A percentile compares a stretch with the other conserved stretches of the same genome.
These are phyloP conservation scores for Calonectria hawksworthii DNA, from an alignment of 2,329 filamentous ascomycete species.

Conservation along the genomic window DNA sequence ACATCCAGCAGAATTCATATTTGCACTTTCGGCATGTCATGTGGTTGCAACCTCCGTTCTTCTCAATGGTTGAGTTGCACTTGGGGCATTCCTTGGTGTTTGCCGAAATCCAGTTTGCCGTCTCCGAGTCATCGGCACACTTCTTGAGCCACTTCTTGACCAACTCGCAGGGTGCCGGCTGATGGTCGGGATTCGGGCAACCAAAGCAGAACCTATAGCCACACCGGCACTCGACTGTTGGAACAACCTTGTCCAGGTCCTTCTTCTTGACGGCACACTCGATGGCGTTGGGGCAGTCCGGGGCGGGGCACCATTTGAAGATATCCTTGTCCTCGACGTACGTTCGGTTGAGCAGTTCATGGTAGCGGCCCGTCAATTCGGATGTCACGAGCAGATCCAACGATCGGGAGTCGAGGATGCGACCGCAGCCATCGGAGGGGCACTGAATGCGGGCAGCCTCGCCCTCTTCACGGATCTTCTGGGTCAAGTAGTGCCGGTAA, in stretches of 20 bases:
- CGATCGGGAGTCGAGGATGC: constrained; percentile 92
- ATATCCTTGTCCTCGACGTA: constrained; percentile 98
- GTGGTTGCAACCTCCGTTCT: constrained; percentile 98
- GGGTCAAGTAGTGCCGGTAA: constrained; percentile 89
- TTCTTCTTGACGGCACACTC: constrained; percentile 91
- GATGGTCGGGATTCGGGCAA: constrained; percentile 90
- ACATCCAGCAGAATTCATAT: constrained; percentile 99
- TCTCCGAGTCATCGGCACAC: constrained; percentile 97
- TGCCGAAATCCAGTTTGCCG: constrained; percentile 98
- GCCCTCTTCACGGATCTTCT: constrained; percentile 96
- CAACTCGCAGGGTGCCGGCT: constrained; percentile 90
- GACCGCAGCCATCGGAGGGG: constrained; percentile 87
- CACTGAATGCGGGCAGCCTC: constrained; percentile 96
- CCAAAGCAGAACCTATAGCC: constrained; percentile 95
- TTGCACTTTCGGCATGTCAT: constrained; percentile 98
- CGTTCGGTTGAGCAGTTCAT: constrained; percentile 88
- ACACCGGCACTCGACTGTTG: constrained; percentile 89
- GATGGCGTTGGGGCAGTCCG: constrained; percentile 95
- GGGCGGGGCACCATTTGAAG: constrained; percentile 97
- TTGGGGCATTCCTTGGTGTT: constrained; percentile 99
- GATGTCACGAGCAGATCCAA: constrained; percentile 80
- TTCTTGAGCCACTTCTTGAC: constrained; percentile 99
- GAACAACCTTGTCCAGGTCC: constrained; percentile 87
- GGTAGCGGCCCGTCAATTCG: constrained; percentile 76
- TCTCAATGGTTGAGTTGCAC: constrained; percentile 97